Evolutionary conservation across 345 rosid genomes (phyloP).

Genomic region (Bruguiera sexangula): DNA sequence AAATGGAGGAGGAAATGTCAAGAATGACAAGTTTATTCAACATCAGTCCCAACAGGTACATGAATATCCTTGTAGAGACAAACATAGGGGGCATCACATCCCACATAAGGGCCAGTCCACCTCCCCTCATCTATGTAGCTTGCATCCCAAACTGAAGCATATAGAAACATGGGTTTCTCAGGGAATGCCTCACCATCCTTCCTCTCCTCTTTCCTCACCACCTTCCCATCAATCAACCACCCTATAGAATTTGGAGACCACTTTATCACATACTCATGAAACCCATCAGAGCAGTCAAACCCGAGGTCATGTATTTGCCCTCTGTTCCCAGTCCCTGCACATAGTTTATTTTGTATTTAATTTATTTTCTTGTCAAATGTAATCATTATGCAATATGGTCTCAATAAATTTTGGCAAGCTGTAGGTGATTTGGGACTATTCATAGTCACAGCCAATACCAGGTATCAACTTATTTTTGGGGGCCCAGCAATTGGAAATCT

Average conservation of each 20-base stretch:
- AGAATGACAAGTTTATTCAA: conserved; percentile 31
- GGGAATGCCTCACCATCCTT: conserved; percentile 44
- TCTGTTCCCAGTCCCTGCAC: conserved; percentile 44
- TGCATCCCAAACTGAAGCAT: conserved; percentile 60
- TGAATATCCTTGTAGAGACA: conserved; percentile 48
- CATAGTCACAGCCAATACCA: too few relatives aligned
- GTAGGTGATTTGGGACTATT: too few relatives aligned
- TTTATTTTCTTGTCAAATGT: too few relatives aligned
- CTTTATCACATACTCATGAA: conserved; percentile 49
- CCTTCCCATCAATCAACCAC: conserved; percentile 52
- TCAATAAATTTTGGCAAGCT: too few relatives aligned
- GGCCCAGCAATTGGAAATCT: too few relatives aligned
- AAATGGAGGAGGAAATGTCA: conserved; percentile 13
- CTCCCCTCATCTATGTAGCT: conserved; percentile 44
- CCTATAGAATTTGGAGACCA: conserved; percentile 48
- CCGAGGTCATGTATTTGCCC: conserved; percentile 55
- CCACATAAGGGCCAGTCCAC: conserved; percentile 49
- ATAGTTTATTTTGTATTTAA: neutral
- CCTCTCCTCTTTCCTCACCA: conserved; percentile 47
- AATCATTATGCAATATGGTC: too few relatives aligned
- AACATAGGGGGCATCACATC: conserved; percentile 52
- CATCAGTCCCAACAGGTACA: conserved; percentile 37
- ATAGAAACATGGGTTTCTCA: conserved; percentile 46
- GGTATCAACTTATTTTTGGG: too few relatives aligned
- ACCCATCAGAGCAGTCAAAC: conserved; percentile 49